Percentiles rank a stretch among this genome's conserved stretches.
Conservation (phyloP, 352 stramenopile genomes). For the Pythium graminicola region DNA sequence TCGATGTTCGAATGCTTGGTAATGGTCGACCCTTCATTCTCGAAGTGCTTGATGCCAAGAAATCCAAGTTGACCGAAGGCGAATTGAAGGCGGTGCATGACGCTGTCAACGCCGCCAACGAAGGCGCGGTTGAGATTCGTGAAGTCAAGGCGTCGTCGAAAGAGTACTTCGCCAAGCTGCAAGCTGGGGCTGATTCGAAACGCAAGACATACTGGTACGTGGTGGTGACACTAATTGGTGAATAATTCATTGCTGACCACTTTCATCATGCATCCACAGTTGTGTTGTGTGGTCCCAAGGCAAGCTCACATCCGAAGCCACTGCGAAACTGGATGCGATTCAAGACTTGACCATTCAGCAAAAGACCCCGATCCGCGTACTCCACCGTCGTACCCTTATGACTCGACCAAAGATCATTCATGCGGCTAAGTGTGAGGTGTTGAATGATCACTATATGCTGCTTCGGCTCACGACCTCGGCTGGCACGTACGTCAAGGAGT, state of each 20-base stretch:
- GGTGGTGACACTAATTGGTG: too few relatives aligned
- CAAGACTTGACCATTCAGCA: conserved; percentile 90
- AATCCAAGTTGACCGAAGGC: conserved; percentile 42
- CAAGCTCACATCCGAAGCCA: conserved; percentile 42
- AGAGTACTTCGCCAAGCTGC: conserved; percentile 72
- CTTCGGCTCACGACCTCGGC: conserved; percentile 93
- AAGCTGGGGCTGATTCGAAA: conserved; percentile 80
- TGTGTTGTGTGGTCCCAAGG: conserved; percentile 75
- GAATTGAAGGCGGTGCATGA: conserved; percentile 52
- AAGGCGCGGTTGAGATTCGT: conserved; percentile 76
- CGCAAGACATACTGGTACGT: conserved; percentile 84
- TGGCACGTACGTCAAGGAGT: conserved; percentile 99
- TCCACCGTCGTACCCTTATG: conserved; percentile 95
- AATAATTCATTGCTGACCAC: too few relatives aligned
- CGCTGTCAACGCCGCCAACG: conserved; percentile 62
- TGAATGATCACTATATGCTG: conserved; percentile 97
- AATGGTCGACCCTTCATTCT: conserved; percentile 91
- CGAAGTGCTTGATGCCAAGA: conserved; percentile 78
- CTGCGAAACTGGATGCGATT: conserved; percentile 73
- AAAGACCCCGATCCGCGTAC: conserved; percentile 95
- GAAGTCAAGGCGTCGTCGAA: conserved; percentile 68
- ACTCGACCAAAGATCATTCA: conserved; percentile 89
- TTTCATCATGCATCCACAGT: conserved; percentile 28
- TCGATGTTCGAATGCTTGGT: conserved; percentile 96
- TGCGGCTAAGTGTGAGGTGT: conserved; percentile 68